These are phyloP conservation scores for Paecilomyces sp. DNA, from an alignment of 2,329 filamentous ascomycete genomes.

Conservation along the genomic window DNA sequence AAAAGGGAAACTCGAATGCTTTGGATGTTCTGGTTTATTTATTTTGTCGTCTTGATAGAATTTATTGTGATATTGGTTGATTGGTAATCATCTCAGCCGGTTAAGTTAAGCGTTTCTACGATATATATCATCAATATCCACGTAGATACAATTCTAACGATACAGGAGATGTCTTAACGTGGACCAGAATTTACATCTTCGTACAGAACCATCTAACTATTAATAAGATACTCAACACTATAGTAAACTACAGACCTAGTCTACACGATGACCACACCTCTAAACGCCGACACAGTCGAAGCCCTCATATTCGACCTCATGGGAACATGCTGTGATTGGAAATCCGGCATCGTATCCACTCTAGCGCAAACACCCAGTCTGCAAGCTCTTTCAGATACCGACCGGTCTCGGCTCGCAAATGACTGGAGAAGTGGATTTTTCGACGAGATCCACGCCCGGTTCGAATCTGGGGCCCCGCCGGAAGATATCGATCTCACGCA, in stretches of 20 bases:
- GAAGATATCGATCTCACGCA: slow-evolving; percentile 30
- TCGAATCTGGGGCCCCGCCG: slow-evolving; percentile 23
- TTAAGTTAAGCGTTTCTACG: too few relatives aligned
- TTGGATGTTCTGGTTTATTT: too few relatives aligned
- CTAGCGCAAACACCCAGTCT: not conserved
- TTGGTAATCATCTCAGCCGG: too few relatives aligned
- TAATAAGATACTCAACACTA: too few relatives aligned
- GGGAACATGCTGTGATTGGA: not conserved
- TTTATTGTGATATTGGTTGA: too few relatives aligned
- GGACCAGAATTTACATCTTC: too few relatives aligned
- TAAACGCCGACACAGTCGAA: not conserved
- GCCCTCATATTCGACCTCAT: not conserved
- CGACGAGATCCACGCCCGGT: slow-evolving; percentile 34
- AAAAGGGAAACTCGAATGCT: too few relatives aligned
- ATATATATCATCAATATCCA: too few relatives aligned
- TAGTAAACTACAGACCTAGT: not conserved
- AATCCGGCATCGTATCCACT: not conserved
- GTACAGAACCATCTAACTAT: too few relatives aligned
- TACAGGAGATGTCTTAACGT: too few relatives aligned
- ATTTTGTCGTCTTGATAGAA: too few relatives aligned
- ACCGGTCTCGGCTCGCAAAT: slow-evolving; percentile 33
- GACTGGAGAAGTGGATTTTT: slow-evolving; percentile 49
- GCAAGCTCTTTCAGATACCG: not conserved
- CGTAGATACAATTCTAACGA: too few relatives aligned
- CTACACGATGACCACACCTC: not conserved